phyloP scores from a whole-genome alignment of 148 eudicot genomes.

The Dianthus caryophyllus region DNA sequence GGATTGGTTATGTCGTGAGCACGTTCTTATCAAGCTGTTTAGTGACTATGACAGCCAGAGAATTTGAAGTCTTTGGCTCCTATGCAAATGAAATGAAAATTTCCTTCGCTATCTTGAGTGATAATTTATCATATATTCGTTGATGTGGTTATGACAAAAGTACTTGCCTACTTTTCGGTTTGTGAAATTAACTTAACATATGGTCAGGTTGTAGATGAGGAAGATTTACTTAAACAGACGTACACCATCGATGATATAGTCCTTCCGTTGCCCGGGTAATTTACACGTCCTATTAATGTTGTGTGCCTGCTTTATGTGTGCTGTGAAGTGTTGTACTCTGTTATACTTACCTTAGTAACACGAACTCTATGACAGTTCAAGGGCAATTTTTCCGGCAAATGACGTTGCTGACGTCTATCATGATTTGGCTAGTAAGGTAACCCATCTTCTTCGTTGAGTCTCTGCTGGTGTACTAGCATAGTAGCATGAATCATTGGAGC shows the following conservation, averaged over 20 bases:
- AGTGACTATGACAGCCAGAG: no score
- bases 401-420: conserved; percentile 62
- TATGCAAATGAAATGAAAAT: neutral
- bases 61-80: no score
- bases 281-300: neutral
- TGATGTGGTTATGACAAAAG: neutral
- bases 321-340: conserved; percentile 13
- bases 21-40: no score
- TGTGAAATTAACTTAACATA: conserved; percentile 14
- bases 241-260: conserved; percentile 73
- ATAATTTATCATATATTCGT: neutral
- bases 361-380: conserved; percentile 50
- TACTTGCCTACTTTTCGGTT: neutral
- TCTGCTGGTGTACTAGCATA: neutral
- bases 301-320: conserved; percentile 2
- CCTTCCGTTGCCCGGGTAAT: conserved; percentile 92
- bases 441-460: conserved; percentile 3
- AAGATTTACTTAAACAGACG: conserved; percentile 57
- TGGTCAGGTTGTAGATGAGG: conserved; percentile 62
- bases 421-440: conserved; percentile 78
- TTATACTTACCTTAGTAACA: conserved; percentile 9
- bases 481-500: neutral
- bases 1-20: no score
- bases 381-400: conserved; percentile 67
- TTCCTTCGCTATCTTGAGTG: neutral